Evolutionary conservation across 2,329 filamentous ascomycete genomes (phyloP).

Genomic region (Aureobasidium sp.): DNA sequence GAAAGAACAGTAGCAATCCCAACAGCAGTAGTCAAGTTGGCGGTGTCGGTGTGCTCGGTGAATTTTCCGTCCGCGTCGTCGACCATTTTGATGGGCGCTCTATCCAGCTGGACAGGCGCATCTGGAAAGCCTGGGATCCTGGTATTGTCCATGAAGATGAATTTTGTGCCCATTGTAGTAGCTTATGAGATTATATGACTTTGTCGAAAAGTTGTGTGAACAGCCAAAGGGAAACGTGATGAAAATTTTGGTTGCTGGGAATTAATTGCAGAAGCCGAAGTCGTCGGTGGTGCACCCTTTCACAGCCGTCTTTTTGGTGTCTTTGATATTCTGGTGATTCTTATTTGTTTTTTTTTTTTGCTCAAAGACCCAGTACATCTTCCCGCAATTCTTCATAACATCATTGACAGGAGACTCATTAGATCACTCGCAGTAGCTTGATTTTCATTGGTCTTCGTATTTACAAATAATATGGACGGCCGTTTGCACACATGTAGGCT

Average conservation of each 20-base stretch:
- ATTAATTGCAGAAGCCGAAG: background rate
- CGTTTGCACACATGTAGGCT: background rate
- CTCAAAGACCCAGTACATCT: background rate
- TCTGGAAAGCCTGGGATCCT: slow-evolving; percentile 4
- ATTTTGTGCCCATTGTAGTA: background rate
- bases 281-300: background rate
- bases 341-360: background rate
- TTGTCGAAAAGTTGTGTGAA: background rate
- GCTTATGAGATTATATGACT: background rate
- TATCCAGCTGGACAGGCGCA: background rate
- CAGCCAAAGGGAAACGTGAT: background rate
- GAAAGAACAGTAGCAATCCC: slow-evolving; percentile 21
- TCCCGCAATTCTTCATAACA: background rate
- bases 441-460: slow-evolving; percentile 4
- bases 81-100: background rate
- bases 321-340: background rate
- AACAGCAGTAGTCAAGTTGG: slow-evolving; percentile 17
- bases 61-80: background rate
- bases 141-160: background rate
- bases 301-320: background rate
- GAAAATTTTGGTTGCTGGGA: background rate
- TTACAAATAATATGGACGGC: background rate
- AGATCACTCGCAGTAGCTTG: background rate
- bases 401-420: background rate
- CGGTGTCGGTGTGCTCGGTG: background rate